Evolutionary conservation across 768 basidiomycete species (phyloP).

Genomic region (Kwoniella shandongensis): DNA sequence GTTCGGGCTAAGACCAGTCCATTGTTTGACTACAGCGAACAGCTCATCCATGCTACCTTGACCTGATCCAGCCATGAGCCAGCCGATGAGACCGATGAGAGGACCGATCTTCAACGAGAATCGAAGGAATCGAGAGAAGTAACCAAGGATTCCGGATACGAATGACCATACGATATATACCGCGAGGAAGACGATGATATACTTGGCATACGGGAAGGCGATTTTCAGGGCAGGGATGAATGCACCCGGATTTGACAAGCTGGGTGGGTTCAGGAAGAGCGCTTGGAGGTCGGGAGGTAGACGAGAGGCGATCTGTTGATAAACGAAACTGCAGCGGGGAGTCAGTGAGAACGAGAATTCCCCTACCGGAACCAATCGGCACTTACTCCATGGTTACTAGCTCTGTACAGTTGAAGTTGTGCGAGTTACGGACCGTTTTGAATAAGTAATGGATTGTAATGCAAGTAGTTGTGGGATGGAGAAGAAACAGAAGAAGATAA

Average conservation of each 20-base stretch:
- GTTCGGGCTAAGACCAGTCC: slow-evolving; percentile 20
- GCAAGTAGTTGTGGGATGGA: no score
- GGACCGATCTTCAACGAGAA: slow-evolving; percentile 41
- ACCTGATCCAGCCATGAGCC: slow-evolving; percentile 43
- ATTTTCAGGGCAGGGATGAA: slow-evolving; percentile 32
- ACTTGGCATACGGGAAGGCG: slow-evolving; percentile 29
- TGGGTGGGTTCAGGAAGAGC: slow-evolving; percentile 32
- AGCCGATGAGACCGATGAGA: slow-evolving; percentile 38
- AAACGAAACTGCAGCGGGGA: slow-evolving; percentile 13
- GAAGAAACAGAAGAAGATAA: no score
- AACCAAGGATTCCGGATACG: slow-evolving; percentile 32
- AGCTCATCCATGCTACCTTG: slow-evolving; percentile 43
- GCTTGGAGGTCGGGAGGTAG: slow-evolving; percentile 32
- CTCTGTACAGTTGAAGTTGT: no score
- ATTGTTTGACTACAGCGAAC: slow-evolving; percentile 32
- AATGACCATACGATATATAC: slow-evolving; percentile 41
- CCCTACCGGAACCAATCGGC: neutral
- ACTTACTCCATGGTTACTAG: slow-evolving; percentile 2
- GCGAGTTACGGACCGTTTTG: no score
- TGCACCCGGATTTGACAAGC: slow-evolving; percentile 29
- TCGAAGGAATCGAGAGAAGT: slow-evolving; percentile 37
- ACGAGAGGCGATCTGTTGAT: slow-evolving; percentile 18
- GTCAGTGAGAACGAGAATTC: neutral
- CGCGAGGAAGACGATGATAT: slow-evolving; percentile 36
- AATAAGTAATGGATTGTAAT: no score